These are phyloP conservation scores for Cladophialophora psammophila DNA, from an alignment of 2,329 filamentous ascomycete species.

Conservation along the genomic window DNA sequence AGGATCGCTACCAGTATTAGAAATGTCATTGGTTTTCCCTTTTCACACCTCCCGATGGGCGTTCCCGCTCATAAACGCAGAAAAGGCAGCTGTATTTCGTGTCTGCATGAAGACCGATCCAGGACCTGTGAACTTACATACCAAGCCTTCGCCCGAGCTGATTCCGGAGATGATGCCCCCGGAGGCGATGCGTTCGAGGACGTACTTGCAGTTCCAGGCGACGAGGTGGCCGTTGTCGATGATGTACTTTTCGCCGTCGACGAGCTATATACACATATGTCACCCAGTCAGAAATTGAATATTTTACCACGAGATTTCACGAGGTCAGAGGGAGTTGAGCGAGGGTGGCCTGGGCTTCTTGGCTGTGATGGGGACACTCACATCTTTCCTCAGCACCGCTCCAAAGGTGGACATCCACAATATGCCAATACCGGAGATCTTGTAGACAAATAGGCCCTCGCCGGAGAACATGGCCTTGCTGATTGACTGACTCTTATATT, in stretches of 20 bases:
- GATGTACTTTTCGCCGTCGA: constrained; percentile 80
- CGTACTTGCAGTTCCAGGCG: constrained; percentile 95
- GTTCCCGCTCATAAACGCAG: constrained; percentile 47
- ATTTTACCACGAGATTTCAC: not conserved
- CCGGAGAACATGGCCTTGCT: constrained; percentile 93
- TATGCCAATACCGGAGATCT: constrained; percentile 79
- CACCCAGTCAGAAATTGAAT: not conserved
- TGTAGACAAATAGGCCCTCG: constrained; percentile 90
- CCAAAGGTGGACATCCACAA: constrained; percentile 93
- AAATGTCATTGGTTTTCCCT: not conserved
- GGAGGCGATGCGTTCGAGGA: constrained; percentile 85
- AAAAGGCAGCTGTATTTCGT: constrained; percentile 75
- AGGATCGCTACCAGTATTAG: not conserved
- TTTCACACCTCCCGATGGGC: constrained; percentile 23
- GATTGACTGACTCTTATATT: constrained; percentile 84
- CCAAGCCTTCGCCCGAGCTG: constrained; percentile 82
- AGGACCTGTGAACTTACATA: constrained; percentile 91
- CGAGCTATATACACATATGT: constrained; percentile 43
- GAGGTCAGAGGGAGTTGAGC: constrained; percentile 1
- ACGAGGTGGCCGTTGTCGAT: constrained; percentile 93
- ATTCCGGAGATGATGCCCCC: constrained; percentile 92
- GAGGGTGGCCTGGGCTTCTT: not conserved
- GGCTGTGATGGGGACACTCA: constrained; percentile 56
- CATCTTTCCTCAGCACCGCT: constrained; percentile 92
- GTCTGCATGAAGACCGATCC: constrained; percentile 94